These are phyloP conservation scores for Immersiporthe knoxdaviesiana DNA, from an alignment of 2,329 filamentous ascomycete genomes.

Conservation along the genomic window DNA sequence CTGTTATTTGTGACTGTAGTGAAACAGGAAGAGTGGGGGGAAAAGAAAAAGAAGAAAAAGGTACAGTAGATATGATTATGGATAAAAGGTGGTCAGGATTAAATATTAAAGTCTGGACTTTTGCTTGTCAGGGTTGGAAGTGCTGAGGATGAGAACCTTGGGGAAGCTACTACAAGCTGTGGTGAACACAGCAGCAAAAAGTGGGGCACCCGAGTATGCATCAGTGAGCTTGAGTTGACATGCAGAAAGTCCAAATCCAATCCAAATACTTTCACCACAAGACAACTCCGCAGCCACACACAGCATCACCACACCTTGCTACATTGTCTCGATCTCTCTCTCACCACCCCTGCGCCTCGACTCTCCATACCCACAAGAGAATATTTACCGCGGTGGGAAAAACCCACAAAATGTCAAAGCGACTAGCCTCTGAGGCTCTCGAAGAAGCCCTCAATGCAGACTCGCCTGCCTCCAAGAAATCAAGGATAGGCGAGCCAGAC, in stretches of 20 bases:
- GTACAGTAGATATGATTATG: background rate
- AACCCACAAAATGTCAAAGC: slow-evolving; percentile 41
- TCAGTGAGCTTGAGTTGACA: slow-evolving; percentile 2
- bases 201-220: slow-evolving; percentile 19
- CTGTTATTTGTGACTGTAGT: background rate
- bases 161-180: slow-evolving; percentile 28
- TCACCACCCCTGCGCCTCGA: no score
- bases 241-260: slow-evolving; percentile 1
- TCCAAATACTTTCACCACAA: background rate
- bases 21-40: background rate
- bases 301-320: background rate
- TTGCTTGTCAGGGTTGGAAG: background rate
- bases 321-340: background rate
- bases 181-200: slow-evolving; percentile 16
- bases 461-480: slow-evolving; percentile 64
- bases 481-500: slow-evolving; percentile 50
- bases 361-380: slow-evolving; percentile 30
- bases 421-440: slow-evolving; percentile 62
- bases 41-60: background rate
- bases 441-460: slow-evolving; percentile 58
- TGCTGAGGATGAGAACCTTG: no score
- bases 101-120: background rate
- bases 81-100: no score
- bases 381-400: no score
- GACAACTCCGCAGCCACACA: background rate